Evolutionary conservation across 495 filamentous ascomycete genomes (phyloP).

Genomic region (Astrocystis sublimbata): DNA sequence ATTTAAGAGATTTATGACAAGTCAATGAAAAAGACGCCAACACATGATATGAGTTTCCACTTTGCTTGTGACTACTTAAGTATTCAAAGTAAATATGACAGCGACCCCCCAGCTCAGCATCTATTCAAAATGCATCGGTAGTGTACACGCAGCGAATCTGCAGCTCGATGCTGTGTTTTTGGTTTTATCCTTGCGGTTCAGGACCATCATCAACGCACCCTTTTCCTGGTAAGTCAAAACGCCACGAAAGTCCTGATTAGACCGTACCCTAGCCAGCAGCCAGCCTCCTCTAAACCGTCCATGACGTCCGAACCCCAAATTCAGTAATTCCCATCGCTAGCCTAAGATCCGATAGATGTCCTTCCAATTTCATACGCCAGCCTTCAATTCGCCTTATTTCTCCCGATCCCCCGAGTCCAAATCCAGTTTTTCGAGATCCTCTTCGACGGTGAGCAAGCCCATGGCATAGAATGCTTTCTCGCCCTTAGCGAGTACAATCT

Average conservation of each 20-base stretch:
- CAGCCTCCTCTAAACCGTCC: background rate
- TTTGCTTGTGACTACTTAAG: constrained; percentile 3
- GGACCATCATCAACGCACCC: background rate
- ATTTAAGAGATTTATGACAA: constrained; percentile 18
- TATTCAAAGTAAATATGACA: constrained; percentile 2
- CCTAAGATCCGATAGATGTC: constrained; percentile 8
- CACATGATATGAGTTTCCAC: background rate
- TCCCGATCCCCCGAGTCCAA: constrained; percentile 31
- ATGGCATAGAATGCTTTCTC: constrained; percentile 56
- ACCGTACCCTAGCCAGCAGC: background rate
- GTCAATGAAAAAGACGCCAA: constrained; percentile 11
- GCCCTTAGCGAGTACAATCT: constrained; percentile 47
- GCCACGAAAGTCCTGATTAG: background rate
- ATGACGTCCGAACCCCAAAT: background rate
- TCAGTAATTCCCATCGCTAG: constrained; percentile 1
- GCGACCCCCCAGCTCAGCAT: background rate
- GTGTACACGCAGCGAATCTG: constrained; percentile 3
- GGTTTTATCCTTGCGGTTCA: constrained; percentile 8
- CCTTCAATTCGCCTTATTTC: constrained; percentile 4
- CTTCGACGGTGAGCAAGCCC: constrained; percentile 52
- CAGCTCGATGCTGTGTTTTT: background rate
- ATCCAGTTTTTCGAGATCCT: constrained; percentile 52
- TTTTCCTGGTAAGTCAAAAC: background rate
- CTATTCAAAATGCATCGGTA: constrained; percentile 2
- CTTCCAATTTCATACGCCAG: background rate